Percentiles rank a stretch among this genome's conserved stretches.
Evolutionary conservation across 2,329 filamentous ascomycete species (phyloP).

Genomic region (Cytospora paraplurivora): DNA sequence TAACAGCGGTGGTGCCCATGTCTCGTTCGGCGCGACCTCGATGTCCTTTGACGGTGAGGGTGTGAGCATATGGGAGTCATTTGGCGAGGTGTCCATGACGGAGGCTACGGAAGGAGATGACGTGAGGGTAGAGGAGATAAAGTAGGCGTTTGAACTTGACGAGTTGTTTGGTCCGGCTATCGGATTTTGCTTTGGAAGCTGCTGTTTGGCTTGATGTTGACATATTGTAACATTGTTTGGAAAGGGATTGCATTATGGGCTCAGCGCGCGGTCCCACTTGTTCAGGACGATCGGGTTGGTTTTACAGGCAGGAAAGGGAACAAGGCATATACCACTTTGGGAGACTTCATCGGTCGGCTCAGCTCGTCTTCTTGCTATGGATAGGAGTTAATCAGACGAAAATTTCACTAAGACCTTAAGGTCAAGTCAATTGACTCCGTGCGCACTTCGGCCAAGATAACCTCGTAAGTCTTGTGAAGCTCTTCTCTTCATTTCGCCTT

Average conservation of each 20-base stretch:
- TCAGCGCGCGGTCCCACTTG: slow-evolving; percentile 4
- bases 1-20: slow-evolving; percentile 20
- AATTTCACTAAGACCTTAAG: neutral
- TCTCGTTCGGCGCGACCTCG: slow-evolving; percentile 33
- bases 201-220: neutral
- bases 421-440: neutral
- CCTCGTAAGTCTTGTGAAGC: neutral
- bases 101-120: slow-evolving; percentile 13
- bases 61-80: slow-evolving; percentile 22
- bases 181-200: neutral
- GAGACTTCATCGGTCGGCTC: neutral
- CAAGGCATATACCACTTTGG: slow-evolving; percentile 18
- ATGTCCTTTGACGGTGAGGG: slow-evolving; percentile 30
- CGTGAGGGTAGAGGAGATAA: neutral
- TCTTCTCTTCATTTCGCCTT: neutral
- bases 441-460: neutral
- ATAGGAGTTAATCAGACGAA: neutral
- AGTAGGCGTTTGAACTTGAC: neutral
- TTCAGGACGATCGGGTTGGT: neutral
- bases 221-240: neutral
- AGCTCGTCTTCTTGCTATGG: neutral
- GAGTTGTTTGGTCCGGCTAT: neutral
- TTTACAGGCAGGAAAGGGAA: neutral
- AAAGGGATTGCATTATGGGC: neutral
- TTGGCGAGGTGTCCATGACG: slow-evolving; percentile 20